Base-by-base conservation (phyloP, 1,139 yeast genomes). In the Saccharomycopsis hybrid region DNA sequence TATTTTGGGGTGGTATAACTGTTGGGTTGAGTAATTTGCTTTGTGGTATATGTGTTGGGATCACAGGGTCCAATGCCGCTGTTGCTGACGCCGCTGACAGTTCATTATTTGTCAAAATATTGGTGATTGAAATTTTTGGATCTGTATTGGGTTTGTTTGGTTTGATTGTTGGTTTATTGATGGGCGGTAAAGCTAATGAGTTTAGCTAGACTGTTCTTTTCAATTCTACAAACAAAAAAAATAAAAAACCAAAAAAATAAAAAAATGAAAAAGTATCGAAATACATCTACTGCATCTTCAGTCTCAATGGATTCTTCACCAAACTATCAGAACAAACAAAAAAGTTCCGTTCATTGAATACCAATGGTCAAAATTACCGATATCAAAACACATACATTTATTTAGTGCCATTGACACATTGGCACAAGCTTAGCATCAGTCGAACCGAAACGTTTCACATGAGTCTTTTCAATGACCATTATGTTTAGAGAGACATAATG, bases 1-100 rank as follows among this genome's bases (percentile, higher is more conserved):
- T 94, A 57, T 94, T 94, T 68, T 94, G 99, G 99, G 98, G 97
- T 30, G 99, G 99, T 25, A 64, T 90, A 50, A 92, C 98, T 5
- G 98, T 94, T 44, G 99, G 99, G 43, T 66, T 86, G 35, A 82
- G 95, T 61, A 94, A 94, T 67, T 77, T 94, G 64, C 84, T 92
- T 55, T 94, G 99, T 75, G 99, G 99, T 69, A 75, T 94, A 55
- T 92, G 97, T 8, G 99, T 94, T 47, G 99, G 99, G 57, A 77
- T 94, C 55, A 92, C 98, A 27, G 99, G 99, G 46, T 84, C 97
- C 30, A 92, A 97, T 31, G 98, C 98, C 43, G 99, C 99, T 44
- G 80, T 94, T 56, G 81, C 95, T 48, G 99, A 94, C 70, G 99
- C 99, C 36, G 97, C 98, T 11, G 97, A 94, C 71, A 80, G 96